Conservation (phyloP, 2,329 filamentous ascomycete genomes). For the Ampelomyces quisqualis region DNA sequence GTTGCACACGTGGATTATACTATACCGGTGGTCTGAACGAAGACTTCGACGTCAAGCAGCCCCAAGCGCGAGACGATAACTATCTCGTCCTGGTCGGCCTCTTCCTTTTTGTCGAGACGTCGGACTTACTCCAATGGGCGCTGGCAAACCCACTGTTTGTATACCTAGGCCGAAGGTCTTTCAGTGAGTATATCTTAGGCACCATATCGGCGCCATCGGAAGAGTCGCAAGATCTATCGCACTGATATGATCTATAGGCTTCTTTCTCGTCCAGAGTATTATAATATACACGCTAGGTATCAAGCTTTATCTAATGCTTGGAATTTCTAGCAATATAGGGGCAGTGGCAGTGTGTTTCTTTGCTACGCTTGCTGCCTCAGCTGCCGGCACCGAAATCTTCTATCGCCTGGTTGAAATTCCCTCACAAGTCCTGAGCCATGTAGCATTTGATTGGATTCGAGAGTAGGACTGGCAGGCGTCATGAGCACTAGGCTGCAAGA, state of each 20-base stretch:
- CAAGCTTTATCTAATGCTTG: slow-evolving; percentile 44
- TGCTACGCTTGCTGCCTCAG: slow-evolving; percentile 6
- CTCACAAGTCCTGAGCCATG: slow-evolving; percentile 1
- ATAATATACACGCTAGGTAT: slow-evolving; percentile 45
- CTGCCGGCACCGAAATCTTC: slow-evolving; percentile 14
- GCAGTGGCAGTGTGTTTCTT: slow-evolving; percentile 12
- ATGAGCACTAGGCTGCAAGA: too few species aligned
- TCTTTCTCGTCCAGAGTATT: slow-evolving; percentile 42
- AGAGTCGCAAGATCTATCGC: too few species aligned
- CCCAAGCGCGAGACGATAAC: slow-evolving; percentile 43
- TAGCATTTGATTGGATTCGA: slow-evolving; percentile 9
- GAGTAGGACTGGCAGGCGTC: too few species aligned
- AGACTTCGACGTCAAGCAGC: slow-evolving; percentile 31
- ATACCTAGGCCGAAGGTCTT: slow-evolving; percentile 41
- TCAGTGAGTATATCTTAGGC: slow-evolving; percentile 47
- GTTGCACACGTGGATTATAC: slow-evolving; percentile 43
- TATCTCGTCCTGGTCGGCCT: slow-evolving; percentile 46
- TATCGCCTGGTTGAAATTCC: slow-evolving; percentile 20
- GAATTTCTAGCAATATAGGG: slow-evolving; percentile 5
- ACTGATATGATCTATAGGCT: slow-evolving; percentile 27
- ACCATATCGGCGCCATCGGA: too few species aligned
- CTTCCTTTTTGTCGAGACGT: slow-evolving; percentile 43
- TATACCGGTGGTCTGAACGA: slow-evolving; percentile 39
- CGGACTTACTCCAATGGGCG: slow-evolving; percentile 32
- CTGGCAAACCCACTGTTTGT: slow-evolving; percentile 39